Evolutionary conservation across 805 yeast species (phyloP).

Genomic region (Torulaspora franciscae): DNA sequence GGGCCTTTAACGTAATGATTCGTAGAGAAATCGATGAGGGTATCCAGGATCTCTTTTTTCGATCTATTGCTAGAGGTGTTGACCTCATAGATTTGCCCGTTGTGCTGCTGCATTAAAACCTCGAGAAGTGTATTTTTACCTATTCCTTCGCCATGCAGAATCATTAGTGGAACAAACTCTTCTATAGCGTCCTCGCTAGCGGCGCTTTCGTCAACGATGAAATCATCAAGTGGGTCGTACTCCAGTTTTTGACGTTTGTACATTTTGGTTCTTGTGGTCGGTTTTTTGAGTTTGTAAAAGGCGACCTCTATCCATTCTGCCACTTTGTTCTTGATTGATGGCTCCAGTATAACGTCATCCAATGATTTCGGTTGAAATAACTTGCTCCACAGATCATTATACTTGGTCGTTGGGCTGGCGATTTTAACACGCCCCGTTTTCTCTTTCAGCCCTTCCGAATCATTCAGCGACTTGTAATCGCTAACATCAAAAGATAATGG

Average conservation of each 20-base stretch:
- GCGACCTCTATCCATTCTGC: constrained; percentile 35
- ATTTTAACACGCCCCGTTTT: constrained; percentile 5
- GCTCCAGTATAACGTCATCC: constrained; percentile 32
- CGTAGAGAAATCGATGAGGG: constrained; percentile 73
- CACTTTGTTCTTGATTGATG: constrained; percentile 19
- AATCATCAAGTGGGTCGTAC: constrained; percentile 32
- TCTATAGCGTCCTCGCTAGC: constrained; percentile 22
- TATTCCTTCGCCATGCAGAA: constrained; percentile 65
- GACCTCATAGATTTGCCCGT: constrained; percentile 75
- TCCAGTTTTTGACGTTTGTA: constrained; percentile 22
- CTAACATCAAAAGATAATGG: constrained; percentile 5
- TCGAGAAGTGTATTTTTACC: constrained; percentile 77
- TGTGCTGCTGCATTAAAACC: constrained; percentile 55
- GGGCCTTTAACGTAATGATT: constrained; percentile 66
- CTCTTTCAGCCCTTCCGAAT: constrained; percentile 5
- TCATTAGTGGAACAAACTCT: constrained; percentile 55
- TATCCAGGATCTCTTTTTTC: constrained; percentile 60
- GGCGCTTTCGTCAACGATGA: constrained; percentile 35
- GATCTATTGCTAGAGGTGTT: constrained; percentile 71
- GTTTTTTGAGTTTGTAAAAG: constrained; percentile 33
- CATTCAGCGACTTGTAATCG: constrained; percentile 20
- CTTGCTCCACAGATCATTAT: constrained; percentile 27
- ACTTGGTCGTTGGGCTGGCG: constrained; percentile 1
- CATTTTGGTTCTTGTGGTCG: constrained; percentile 35
- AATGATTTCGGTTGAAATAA: constrained; percentile 31